phyloP scores from a whole-genome alignment of 352 stramenopile genomes.

The Pythium oligandrum region DNA sequence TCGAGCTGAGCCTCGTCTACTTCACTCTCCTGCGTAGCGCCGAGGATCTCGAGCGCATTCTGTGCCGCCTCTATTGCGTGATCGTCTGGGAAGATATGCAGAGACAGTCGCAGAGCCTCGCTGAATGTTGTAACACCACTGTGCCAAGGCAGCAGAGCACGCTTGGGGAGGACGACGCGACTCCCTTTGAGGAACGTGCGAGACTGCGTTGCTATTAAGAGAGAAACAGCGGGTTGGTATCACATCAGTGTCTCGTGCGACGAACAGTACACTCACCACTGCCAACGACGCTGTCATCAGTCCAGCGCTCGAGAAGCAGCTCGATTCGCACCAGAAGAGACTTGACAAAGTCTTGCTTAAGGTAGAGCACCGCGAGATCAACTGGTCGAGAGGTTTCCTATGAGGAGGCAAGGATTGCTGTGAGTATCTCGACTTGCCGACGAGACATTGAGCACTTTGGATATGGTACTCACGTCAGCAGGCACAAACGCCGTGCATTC shows the following conservation, averaged over 20 bases:
- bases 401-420: too few relatives aligned
- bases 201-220: too few relatives aligned
- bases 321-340: slow-evolving; percentile 52
- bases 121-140: slow-evolving; percentile 13
- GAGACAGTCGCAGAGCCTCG: slow-evolving; percentile 23
- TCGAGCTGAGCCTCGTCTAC: slow-evolving; percentile 12
- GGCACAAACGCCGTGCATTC: slow-evolving; percentile 49
- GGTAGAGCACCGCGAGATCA: slow-evolving; percentile 33
- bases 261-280: slow-evolving; percentile 9
- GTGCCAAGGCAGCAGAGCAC: slow-evolving; percentile 36
- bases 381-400: neutral
- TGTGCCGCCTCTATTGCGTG: slow-evolving; percentile 31
- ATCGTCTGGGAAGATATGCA: slow-evolving; percentile 51
- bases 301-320: slow-evolving; percentile 42
- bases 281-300: slow-evolving; percentile 24
- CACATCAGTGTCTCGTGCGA: neutral
- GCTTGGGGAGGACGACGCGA: slow-evolving; percentile 35
- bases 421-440: too few relatives aligned
- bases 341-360: slow-evolving; percentile 71
- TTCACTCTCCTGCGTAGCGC: slow-evolving; percentile 10
- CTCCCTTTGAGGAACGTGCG: slow-evolving; percentile 15
- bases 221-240: too few relatives aligned
- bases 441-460: too few relatives aligned
- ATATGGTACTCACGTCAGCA: slow-evolving; percentile 6
- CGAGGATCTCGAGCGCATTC: slow-evolving; percentile 60